Evolutionary conservation across 2,329 filamentous ascomycete genomes (phyloP).

Genomic region (Sordariomycetes sp.): DNA sequence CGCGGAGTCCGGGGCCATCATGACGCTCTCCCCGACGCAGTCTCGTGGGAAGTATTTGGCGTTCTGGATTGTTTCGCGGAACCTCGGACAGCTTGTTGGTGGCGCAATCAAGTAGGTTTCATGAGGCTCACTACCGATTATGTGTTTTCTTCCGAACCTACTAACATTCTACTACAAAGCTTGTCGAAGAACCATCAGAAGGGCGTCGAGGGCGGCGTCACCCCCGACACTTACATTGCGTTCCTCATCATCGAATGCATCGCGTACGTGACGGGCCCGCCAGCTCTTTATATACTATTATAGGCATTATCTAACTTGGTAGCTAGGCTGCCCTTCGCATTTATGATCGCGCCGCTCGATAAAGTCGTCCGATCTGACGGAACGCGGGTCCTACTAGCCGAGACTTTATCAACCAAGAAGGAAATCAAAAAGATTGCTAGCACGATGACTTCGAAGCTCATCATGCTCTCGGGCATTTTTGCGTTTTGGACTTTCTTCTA

Average conservation of each 20-base stretch:
- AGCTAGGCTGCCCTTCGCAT: slow-evolving; percentile 24
- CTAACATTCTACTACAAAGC: slow-evolving; percentile 7
- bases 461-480: slow-evolving; percentile 23
- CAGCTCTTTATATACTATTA: no score
- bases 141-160: neutral
- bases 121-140: neutral
- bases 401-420: slow-evolving; percentile 22
- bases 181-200: slow-evolving; percentile 22
- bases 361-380: slow-evolving; percentile 29
- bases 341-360: slow-evolving; percentile 30
- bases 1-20: slow-evolving; percentile 31
- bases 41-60: slow-evolving; percentile 32
- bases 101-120: slow-evolving; percentile 27
- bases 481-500: slow-evolving; percentile 33
- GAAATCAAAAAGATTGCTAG: slow-evolving; percentile 24
- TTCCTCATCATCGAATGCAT: slow-evolving; percentile 32
- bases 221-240: slow-evolving; percentile 29
- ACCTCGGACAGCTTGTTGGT: slow-evolving; percentile 30
- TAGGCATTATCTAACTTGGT: neutral
- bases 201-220: slow-evolving; percentile 21
- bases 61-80: slow-evolving; percentile 31
- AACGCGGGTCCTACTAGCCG: slow-evolving; percentile 24
- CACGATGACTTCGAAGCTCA: slow-evolving; percentile 23
- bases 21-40: slow-evolving; percentile 29
- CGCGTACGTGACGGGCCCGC: slow-evolving; percentile 20